A percentile compares a stretch with the other conserved stretches of the same genome.
phyloP scores from a whole-genome alignment of 768 basidiomycete genomes.

The Fomitopsis pulvina region DNA sequence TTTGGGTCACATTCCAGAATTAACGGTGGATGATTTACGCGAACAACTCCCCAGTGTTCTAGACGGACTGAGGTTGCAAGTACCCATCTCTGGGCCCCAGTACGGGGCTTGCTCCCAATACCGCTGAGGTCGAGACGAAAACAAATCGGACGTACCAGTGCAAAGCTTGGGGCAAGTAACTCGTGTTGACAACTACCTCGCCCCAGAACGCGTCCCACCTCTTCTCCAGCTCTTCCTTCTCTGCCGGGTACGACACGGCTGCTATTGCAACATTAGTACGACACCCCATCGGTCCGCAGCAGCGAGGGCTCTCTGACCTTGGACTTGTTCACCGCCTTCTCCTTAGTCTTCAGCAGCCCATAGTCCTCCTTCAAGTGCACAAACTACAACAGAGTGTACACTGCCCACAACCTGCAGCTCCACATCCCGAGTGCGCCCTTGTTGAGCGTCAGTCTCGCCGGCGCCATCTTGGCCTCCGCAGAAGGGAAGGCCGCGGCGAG shows the following conservation, averaged over 20 bases:
- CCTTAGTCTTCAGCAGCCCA: constrained; percentile 46
- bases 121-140: not conserved
- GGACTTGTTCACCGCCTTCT: constrained; percentile 50
- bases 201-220: constrained; percentile 66
- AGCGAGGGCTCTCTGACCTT: constrained; percentile 29
- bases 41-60: too few species aligned
- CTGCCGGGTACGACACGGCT: constrained; percentile 31
- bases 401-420: constrained; percentile 80
- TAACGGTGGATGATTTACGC: too few species aligned
- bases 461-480: constrained; percentile 4
- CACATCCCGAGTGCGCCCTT: constrained; percentile 47
- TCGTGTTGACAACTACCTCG: constrained; percentile 64
- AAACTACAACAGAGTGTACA: constrained; percentile 73
- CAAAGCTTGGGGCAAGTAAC: constrained; percentile 75
- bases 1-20: too few species aligned
- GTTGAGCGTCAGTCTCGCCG: constrained; percentile 38
- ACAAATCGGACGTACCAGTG: constrained; percentile 57
- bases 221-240: constrained; percentile 49
- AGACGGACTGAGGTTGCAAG: too few species aligned
- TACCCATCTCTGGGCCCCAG: too few species aligned
- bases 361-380: constrained; percentile 65
- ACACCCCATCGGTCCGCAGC: not conserved
- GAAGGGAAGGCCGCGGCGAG: constrained; percentile 36
- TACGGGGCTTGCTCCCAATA: too few species aligned
- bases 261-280: not conserved